Conservation (phyloP, 202 grass and related monocot genomes). For the Schoenoplectus tabernaemontani region DNA sequence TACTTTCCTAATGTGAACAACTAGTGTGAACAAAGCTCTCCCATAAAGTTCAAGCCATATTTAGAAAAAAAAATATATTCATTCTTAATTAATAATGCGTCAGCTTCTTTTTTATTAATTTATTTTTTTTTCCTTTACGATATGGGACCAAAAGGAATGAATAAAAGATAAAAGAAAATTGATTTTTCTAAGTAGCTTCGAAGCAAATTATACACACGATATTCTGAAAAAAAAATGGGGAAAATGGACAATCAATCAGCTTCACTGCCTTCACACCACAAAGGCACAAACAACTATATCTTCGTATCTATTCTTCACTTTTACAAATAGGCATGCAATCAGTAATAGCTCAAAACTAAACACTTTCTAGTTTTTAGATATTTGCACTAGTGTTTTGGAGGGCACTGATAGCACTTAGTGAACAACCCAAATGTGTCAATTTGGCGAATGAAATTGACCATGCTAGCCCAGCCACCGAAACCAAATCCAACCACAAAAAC, state of each 20-base stretch:
- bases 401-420: constrained; percentile 97
- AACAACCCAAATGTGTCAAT: constrained; percentile 80
- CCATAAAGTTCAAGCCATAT: not conserved
- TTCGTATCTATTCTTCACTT: constrained; percentile 9
- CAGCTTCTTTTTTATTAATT: not conserved
- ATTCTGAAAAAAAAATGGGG: not conserved
- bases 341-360: constrained; percentile 10
- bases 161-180: not conserved
- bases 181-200: constrained; percentile 11
- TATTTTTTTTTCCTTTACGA: not conserved
- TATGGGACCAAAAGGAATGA: not conserved
- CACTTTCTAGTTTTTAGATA: not conserved
- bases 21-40: no score
- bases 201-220: constrained; percentile 28
- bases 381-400: constrained; percentile 45
- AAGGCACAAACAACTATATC: constrained; percentile 18
- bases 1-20: no score
- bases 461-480: constrained; percentile 92
- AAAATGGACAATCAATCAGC: constrained; percentile 21
- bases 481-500: constrained; percentile 85
- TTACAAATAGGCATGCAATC: not conserved
- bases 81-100: not conserved
- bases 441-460: constrained; percentile 65
- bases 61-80: not conserved
- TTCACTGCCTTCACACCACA: constrained; percentile 2